A percentile compares a stretch with the other conserved stretches of the same genome.
These are phyloP conservation scores for Letharia lupina DNA, from an alignment of 495 filamentous ascomycete genomes.

Conservation along the genomic window DNA sequence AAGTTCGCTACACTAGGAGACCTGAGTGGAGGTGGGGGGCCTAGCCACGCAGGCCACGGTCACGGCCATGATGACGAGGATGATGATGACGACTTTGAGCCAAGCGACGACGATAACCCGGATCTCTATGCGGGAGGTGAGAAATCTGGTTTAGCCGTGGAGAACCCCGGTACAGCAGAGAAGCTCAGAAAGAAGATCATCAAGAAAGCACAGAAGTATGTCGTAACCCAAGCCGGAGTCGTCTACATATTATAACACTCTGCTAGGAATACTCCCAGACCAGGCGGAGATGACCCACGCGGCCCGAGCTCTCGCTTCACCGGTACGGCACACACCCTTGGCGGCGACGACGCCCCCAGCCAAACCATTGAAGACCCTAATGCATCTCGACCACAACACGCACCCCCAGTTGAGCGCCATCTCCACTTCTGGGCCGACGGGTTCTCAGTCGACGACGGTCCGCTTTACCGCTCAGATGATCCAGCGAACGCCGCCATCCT, in stretches of 20 bases:
- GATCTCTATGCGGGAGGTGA: constrained; percentile 93
- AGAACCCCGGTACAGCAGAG: constrained; percentile 57
- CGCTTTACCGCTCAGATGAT: constrained; percentile 82
- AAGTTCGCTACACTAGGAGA: constrained; percentile 52
- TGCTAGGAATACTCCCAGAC: constrained; percentile 49
- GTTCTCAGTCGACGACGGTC: constrained; percentile 90
- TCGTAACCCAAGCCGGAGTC: not conserved
- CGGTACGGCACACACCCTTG: constrained; percentile 76
- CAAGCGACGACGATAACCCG: constrained; percentile 55
- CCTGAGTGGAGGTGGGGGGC: constrained; percentile 30
- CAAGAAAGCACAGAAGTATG: constrained; percentile 70
- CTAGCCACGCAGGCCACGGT: constrained; percentile 35
- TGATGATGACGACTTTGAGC: constrained; percentile 51
- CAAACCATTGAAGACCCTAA: constrained; percentile 59
- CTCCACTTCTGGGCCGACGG: constrained; percentile 92
- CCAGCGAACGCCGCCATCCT: constrained; percentile 75
- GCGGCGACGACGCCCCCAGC: constrained; percentile 79
- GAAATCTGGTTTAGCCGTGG: constrained; percentile 91
- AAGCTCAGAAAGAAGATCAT: constrained; percentile 70
- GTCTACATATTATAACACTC: not conserved
- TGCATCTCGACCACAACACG: constrained; percentile 34
- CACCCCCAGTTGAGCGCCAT: constrained; percentile 52
- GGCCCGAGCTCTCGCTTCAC: constrained; percentile 58
- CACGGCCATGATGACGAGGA: constrained; percentile 52
- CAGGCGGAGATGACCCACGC: constrained; percentile 46